Percentiles rank a stretch among this genome's conserved stretches.
phyloP scores from a whole-genome alignment of 176 grass and related monocot species.

The Dactylis glomerata region DNA sequence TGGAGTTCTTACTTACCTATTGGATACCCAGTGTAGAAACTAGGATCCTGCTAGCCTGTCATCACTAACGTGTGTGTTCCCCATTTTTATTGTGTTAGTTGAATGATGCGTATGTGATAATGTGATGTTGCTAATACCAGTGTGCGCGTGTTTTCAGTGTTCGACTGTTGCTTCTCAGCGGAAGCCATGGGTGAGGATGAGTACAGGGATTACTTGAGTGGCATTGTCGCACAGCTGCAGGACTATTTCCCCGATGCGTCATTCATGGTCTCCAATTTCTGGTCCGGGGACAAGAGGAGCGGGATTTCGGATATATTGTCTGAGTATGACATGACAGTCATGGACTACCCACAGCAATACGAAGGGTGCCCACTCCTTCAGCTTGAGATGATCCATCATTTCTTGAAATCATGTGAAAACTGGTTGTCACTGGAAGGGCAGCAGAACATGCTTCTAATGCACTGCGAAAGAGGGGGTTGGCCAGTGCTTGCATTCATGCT shows the following conservation, averaged over 20 bases:
- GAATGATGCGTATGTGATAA: not conserved
- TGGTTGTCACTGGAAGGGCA: slow-evolving; percentile 95
- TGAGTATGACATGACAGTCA: slow-evolving; percentile 91
- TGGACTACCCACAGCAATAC: slow-evolving; percentile 92
- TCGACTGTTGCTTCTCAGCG: slow-evolving; percentile 85
- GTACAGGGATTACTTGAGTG: slow-evolving; percentile 76
- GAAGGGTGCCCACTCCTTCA: slow-evolving; percentile 93
- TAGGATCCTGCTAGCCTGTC: not conserved
- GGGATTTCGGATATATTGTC: slow-evolving; percentile 89
- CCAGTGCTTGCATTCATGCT: slow-evolving; percentile 93
- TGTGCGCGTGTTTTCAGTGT: slow-evolving; percentile 59
- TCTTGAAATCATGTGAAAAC: slow-evolving; percentile 92
- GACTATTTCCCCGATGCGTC: slow-evolving; percentile 84
- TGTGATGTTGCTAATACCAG: slow-evolving; percentile 2
- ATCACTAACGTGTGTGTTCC: slow-evolving; percentile 7
- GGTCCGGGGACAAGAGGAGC: slow-evolving; percentile 74
- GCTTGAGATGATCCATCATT: slow-evolving; percentile 95
- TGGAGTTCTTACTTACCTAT: not conserved
- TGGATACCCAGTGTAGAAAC: slow-evolving; percentile 6
- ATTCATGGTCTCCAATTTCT: slow-evolving; percentile 94
- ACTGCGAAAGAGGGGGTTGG: slow-evolving; percentile 94
- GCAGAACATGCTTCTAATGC: slow-evolving; percentile 90
- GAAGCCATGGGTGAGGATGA: slow-evolving; percentile 68
- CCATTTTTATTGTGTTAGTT: not conserved
- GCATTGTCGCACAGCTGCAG: slow-evolving; percentile 72